Base-by-base conservation (phyloP, 1,139 yeast genomes). In the Zhuliangozyma parablackwelliae region DNA sequence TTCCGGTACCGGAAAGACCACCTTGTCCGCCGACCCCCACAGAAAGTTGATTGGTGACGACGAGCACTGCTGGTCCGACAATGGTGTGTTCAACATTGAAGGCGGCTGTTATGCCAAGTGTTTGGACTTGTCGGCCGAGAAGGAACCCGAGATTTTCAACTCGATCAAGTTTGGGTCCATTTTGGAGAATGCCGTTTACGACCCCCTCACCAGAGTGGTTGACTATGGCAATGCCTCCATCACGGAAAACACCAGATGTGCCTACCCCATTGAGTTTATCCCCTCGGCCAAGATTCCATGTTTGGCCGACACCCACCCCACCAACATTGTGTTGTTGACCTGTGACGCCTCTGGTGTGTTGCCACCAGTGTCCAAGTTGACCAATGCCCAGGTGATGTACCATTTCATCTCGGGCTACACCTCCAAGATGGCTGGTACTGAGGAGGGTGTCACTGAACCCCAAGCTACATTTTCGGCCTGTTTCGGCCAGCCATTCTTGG, bases 21-120 rank as follows among this genome's bases (percentile, higher is more conserved):
- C 98, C 24, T 74, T 92, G 51, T 86, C 96, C 53, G 97, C 97
- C 41, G 98, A 92, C 63, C 96, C 97, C 46, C 75, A 86, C 70
- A 85, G 98, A 69, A 70, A 79, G 63, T 79, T 92, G 64, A 92
- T 92, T 59, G 98, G 98, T 65, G 98, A 92, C 62, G 98, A 92
- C 62, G 98, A 92, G 72, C 98, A 92, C 73, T 92, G 97, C 73
- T 92, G 98, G 98, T 86, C 97, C 27, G 96, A 92, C 66, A 74
- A 85, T 51, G 98, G 98, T 72, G 97, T 92, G 45, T 92, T 92
- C 82, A 92, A 92, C 80, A 90, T 92, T 59, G 98, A 92, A 73
- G 98, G 98, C 69, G 98, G 98, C 49, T 92, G 98, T 75, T 92
- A 92, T 74, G 97, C 97, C 59, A 92, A 92, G 71, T 90, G 97